These are phyloP conservation scores for Blastobotrys parvus DNA, from an alignment of 805 yeast genomes.

Conservation along the genomic window DNA sequence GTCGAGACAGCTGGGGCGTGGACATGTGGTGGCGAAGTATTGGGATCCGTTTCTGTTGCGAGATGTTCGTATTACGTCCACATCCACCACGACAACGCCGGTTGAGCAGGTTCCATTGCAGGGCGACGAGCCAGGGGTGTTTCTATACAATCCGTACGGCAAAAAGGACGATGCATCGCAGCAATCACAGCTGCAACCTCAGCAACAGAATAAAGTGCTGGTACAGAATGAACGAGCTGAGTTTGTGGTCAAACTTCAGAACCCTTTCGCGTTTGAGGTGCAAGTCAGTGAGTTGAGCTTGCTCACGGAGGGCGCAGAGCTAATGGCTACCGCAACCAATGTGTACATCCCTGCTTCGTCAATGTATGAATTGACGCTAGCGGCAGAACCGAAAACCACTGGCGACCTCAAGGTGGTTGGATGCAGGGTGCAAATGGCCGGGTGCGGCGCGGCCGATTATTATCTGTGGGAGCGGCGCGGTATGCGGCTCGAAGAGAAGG, in stretches of 20 bases:
- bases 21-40: conserved; percentile 30
- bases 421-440: conserved; percentile 41
- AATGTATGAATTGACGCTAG: conserved; percentile 18
- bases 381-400: conserved; percentile 29
- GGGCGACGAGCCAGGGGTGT: conserved; percentile 26
- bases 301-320: conserved; percentile 18
- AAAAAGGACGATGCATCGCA: conserved; percentile 14
- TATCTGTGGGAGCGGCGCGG: conserved; percentile 7
- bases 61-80: conserved; percentile 28
- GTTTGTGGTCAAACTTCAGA: conserved; percentile 52
- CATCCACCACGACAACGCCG: conserved; percentile 5
- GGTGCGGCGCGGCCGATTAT: conserved; percentile 40
- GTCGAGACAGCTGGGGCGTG: conserved; percentile 9
- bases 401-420: conserved; percentile 48
- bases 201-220: conserved; percentile 20
- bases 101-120: background rate
- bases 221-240: conserved; percentile 60
- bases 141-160: conserved; percentile 52
- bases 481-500: conserved; percentile 18
- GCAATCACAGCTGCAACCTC: background rate
- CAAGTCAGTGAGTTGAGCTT: conserved; percentile 36
- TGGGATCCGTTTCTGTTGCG: conserved; percentile 71
- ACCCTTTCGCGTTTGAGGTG: conserved; percentile 72
- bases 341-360: conserved; percentile 23
- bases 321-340: conserved; percentile 15